These are phyloP conservation scores for Sclerotinia minor DNA, from an alignment of 2,329 filamentous ascomycete species.

Conservation along the genomic window DNA sequence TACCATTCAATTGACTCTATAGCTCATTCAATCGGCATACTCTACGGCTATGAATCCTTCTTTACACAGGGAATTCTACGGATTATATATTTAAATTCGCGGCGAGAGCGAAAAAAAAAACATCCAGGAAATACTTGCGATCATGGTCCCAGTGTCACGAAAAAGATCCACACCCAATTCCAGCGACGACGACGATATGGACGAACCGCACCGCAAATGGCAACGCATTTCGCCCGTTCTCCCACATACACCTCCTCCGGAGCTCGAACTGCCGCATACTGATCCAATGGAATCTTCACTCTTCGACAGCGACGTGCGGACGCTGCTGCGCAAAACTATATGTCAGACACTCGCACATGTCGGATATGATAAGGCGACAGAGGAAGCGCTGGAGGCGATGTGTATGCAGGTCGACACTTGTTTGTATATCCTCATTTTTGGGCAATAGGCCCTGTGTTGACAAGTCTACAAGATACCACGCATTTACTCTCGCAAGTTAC, in stretches of 20 bases:
- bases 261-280: constrained; percentile 24
- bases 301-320: constrained; percentile 39
- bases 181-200: constrained; percentile 37
- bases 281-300: constrained; percentile 25
- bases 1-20: not conserved
- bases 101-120: not conserved
- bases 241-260: constrained; percentile 36
- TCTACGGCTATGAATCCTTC: constrained; percentile 2
- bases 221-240: constrained; percentile 31
- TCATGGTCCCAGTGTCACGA: constrained; percentile 30
- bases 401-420: constrained; percentile 57
- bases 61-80: not conserved
- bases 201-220: constrained; percentile 36
- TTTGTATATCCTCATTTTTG: constrained; percentile 43
- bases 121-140: constrained; percentile 9
- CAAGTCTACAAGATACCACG: constrained; percentile 35
- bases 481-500: constrained; percentile 40
- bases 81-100: not conserved
- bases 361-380: constrained; percentile 56
- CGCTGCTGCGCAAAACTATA: constrained; percentile 54
- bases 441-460: constrained; percentile 25
- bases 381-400: constrained; percentile 60
- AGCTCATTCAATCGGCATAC: not conserved
- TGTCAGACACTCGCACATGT: constrained; percentile 57
- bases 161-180: constrained; percentile 36